Percentiles rank a stretch among this genome's conserved stretches.
Evolutionary conservation across 169 alveolate genomes (phyloP).

Genomic region (Plasmodium fragile): DNA sequence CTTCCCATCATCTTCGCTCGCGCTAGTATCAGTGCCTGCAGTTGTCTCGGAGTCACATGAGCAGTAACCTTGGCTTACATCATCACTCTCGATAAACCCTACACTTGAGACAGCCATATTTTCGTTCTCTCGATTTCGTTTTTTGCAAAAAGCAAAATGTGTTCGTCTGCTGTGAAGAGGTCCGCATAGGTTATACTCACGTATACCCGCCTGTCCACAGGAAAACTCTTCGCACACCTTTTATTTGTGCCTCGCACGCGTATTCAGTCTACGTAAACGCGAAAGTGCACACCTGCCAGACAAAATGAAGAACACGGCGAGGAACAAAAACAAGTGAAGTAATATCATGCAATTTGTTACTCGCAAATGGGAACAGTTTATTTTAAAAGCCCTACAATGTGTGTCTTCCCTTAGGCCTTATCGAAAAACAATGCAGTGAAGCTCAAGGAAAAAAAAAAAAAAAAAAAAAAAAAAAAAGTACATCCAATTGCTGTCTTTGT

Average conservation of each 20-base stretch:
- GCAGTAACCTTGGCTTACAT: constrained; percentile 4
- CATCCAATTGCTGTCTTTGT: not conserved
- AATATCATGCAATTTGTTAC: not conserved
- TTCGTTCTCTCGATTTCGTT: not conserved
- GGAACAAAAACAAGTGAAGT: not conserved
- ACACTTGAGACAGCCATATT: not conserved
- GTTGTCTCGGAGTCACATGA: constrained; percentile 35
- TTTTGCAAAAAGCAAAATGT: not conserved
- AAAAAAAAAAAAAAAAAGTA: not conserved
- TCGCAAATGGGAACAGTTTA: not conserved
- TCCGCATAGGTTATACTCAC: not conserved
- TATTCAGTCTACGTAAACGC: not conserved
- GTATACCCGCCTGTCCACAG: not conserved
- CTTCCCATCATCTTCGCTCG: constrained; percentile 15
- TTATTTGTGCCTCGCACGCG: not conserved
- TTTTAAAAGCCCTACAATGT: not conserved
- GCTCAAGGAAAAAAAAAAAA: not conserved
- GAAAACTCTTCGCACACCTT: not conserved
- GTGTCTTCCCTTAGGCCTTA: not conserved
- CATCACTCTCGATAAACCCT: not conserved
- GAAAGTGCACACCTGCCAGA: not conserved
- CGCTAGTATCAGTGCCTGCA: constrained; percentile 16
- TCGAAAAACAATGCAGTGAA: not conserved
- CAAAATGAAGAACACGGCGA: not conserved
- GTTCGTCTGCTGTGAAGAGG: not conserved